phyloP scores from a whole-genome alignment of 1,139 yeast species.

The Yamadazyma sp. region DNA sequence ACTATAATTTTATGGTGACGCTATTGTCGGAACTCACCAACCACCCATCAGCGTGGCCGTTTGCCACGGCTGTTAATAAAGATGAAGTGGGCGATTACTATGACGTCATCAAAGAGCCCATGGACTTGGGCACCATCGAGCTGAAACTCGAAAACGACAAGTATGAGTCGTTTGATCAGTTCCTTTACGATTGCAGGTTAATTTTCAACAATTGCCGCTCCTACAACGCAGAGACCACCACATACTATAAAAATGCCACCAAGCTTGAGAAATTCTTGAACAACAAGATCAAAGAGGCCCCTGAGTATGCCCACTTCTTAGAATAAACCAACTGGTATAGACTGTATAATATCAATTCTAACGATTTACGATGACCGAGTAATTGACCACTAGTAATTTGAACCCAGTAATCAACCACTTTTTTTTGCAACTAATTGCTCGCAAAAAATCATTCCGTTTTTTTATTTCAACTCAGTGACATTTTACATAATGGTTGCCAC shows the following conservation, averaged over 20 bases:
- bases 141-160: slow-evolving; percentile 88
- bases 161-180: slow-evolving; percentile 87
- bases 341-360: neutral
- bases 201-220: slow-evolving; percentile 88
- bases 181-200: slow-evolving; percentile 81
- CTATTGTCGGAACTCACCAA: slow-evolving; percentile 83
- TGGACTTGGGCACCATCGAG: slow-evolving; percentile 97
- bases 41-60: slow-evolving; percentile 99
- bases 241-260: slow-evolving; percentile 87
- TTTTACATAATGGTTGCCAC: slow-evolving; percentile 20
- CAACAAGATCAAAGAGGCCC: slow-evolving; percentile 76
- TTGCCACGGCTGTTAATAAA: slow-evolving; percentile 85
- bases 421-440: neutral
- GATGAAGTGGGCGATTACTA: slow-evolving; percentile 97
- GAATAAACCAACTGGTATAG: slow-evolving; percentile 16
- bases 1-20: slow-evolving; percentile 90
- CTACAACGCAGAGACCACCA: slow-evolving; percentile 86
- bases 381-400: too few relatives aligned
- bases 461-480: too few relatives aligned
- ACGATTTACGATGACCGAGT: slow-evolving; percentile 2
- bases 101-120: slow-evolving; percentile 96
- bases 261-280: slow-evolving; percentile 87
- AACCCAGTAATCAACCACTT: neutral
- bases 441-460: neutral
- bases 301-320: slow-evolving; percentile 58